Percentiles rank a stretch among this genome's conserved stretches.
Conservation (phyloP, 371 early-diverging fungal species). For the Vairimorpha apis region DNA sequence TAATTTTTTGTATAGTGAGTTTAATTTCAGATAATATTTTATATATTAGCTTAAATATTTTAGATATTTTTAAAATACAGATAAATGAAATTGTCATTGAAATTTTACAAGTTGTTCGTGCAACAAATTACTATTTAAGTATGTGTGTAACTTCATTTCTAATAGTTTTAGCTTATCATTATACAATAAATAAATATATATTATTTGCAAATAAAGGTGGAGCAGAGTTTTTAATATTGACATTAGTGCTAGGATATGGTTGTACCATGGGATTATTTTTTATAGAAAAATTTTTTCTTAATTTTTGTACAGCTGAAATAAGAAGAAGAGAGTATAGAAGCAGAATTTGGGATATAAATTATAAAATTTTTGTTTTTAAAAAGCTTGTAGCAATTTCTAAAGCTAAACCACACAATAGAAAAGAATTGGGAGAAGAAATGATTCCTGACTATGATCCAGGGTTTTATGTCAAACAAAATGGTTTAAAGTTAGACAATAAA, state of each 20-base stretch:
- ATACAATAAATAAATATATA: slow-evolving; percentile 47
- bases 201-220: background rate
- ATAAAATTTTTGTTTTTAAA: slow-evolving; percentile 60
- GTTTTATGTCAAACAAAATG: slow-evolving; percentile 54
- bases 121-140: slow-evolving; percentile 28
- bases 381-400: slow-evolving; percentile 53
- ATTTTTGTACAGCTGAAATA: slow-evolving; percentile 53
- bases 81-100: slow-evolving; percentile 24
- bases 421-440: slow-evolving; percentile 24
- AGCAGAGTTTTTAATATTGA: slow-evolving; percentile 24
- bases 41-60: slow-evolving; percentile 37
- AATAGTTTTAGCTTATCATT: slow-evolving; percentile 39
- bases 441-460: slow-evolving; percentile 52
- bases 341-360: slow-evolving; percentile 60
- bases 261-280: slow-evolving; percentile 50
- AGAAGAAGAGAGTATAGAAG: slow-evolving; percentile 50
- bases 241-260: slow-evolving; percentile 47
- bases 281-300: slow-evolving; percentile 57
- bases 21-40: slow-evolving; percentile 44
- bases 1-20: slow-evolving; percentile 34
- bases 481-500: slow-evolving; percentile 45
- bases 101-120: slow-evolving; percentile 34
- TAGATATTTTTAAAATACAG: slow-evolving; percentile 28
- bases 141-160: slow-evolving; percentile 40
- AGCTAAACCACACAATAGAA: background rate